Evolutionary conservation across 2,329 filamentous ascomycete species (phyloP).

Genomic region (Pyricularia pennisetigena): DNA sequence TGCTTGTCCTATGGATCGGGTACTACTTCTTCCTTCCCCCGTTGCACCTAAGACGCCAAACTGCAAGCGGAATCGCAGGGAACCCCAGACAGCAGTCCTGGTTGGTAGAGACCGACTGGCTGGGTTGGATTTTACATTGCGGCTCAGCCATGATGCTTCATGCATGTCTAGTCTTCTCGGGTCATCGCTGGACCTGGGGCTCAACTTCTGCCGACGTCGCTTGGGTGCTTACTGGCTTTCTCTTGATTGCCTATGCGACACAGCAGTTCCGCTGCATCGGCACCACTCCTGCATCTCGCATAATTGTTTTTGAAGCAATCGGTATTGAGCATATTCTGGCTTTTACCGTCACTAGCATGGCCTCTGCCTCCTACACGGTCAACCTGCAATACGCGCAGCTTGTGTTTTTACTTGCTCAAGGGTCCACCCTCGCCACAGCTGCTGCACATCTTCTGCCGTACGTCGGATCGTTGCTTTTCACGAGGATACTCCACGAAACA

Average conservation of each 20-base stretch:
- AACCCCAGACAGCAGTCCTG: background rate
- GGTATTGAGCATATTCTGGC: too few species aligned
- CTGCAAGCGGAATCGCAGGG: background rate
- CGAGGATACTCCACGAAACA: conserved; percentile 19
- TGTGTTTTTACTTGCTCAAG: too few species aligned
- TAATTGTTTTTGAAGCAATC: conserved; percentile 26
- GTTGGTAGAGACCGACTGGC: conserved; percentile 8
- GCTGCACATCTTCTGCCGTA: too few species aligned
- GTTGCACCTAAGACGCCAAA: background rate
- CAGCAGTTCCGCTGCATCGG: conserved; percentile 36
- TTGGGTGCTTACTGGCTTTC: conserved; percentile 33
- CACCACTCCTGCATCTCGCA: conserved; percentile 29
- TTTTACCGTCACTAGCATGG: too few species aligned
- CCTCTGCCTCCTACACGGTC: too few species aligned
- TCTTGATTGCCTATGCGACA: conserved; percentile 31
- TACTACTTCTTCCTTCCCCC: conserved; percentile 28
- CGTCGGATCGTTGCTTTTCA: conserved; percentile 16
- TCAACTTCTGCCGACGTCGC: conserved; percentile 31
- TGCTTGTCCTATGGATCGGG: conserved; percentile 20
- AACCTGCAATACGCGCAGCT: too few species aligned
- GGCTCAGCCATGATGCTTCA: conserved; percentile 26
- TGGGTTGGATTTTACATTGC: conserved; percentile 9
- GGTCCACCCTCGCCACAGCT: too few species aligned
- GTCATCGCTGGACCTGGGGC: conserved; percentile 37
- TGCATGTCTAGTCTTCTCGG: conserved; percentile 40